phyloP scores from a whole-genome alignment of 2,329 filamentous ascomycete species.

The Blastomyces gilchristii region DNA sequence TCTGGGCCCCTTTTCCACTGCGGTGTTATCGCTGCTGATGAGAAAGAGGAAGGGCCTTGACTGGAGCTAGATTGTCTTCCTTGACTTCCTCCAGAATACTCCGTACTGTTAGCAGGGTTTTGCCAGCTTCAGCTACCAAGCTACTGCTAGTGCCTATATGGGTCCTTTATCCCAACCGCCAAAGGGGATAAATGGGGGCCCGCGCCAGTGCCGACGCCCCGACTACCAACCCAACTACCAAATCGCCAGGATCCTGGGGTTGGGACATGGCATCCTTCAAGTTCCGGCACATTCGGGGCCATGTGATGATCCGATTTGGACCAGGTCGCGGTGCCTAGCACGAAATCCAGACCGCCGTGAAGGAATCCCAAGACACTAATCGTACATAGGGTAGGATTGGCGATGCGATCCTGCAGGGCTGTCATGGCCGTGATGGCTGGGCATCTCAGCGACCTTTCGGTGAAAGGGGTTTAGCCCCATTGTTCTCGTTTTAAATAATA shows the following conservation, averaged over 20 bases:
- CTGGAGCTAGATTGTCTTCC: neutral
- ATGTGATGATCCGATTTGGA: no score
- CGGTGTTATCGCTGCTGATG: no score
- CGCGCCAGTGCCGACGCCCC: neutral
- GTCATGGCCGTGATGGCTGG: no score
- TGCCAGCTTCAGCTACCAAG: neutral
- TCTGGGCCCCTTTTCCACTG: no score
- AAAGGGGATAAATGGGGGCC: neutral
- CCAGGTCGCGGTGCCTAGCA: neutral
- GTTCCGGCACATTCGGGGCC: no score
- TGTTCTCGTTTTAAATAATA: neutral
- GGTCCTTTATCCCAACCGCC: neutral
- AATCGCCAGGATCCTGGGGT: neutral
- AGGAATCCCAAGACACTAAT: neutral
- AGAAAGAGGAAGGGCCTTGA: neutral
- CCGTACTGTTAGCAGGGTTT: no score
- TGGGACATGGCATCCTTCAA: neutral
- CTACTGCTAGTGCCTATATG: neutral
- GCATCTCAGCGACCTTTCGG: neutral
- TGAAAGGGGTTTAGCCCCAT: neutral
- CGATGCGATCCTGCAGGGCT: neutral
- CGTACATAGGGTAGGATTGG: neutral
- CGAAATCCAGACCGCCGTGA: no score
- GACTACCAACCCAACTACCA: neutral
- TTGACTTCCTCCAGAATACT: no score